A percentile compares a stretch with the other conserved stretches of the same genome.
These are phyloP conservation scores for Vigna radiata DNA, from an alignment of 306 rosid genomes.

Conservation along the genomic window DNA sequence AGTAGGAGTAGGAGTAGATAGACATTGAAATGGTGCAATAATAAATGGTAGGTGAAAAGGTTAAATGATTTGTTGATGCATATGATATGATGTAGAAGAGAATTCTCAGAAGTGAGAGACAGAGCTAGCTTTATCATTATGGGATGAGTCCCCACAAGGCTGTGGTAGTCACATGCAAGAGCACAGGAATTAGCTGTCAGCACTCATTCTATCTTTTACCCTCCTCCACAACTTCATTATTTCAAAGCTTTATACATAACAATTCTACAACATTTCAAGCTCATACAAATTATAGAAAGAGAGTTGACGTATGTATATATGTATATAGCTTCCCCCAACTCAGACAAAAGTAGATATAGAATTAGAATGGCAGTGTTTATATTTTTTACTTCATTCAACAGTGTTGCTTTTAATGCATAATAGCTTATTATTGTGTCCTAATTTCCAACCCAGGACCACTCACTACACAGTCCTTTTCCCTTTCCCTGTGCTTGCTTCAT, in stretches of 20 bases:
- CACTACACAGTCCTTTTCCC: not conserved
- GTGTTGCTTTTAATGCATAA: not conserved
- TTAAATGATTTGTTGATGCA: conserved; percentile 33
- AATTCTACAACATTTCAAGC: not conserved
- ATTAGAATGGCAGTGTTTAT: no score
- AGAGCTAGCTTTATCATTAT: conserved; percentile 19
- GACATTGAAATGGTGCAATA: not conserved
- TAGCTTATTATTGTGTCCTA: not conserved
- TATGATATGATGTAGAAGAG: not conserved
- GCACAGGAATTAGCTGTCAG: not conserved
- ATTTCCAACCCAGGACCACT: not conserved
- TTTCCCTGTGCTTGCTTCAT: not conserved
- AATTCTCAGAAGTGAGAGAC: not conserved
- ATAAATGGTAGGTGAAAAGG: conserved; percentile 46
- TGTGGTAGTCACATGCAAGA: conserved; percentile 37
- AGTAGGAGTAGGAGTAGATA: not conserved
- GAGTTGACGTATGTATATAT: not conserved
- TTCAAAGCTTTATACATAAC: not conserved
- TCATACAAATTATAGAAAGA: not conserved
- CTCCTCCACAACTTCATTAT: not conserved
- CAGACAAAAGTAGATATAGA: not conserved
- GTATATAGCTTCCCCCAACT: not conserved
- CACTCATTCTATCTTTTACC: not conserved
- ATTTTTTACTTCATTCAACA: not conserved
- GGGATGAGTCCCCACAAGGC: conserved; percentile 43